phyloP scores from a whole-genome alignment of 2,329 filamentous ascomycete species.

The Ceratocystis cubensis region DNA sequence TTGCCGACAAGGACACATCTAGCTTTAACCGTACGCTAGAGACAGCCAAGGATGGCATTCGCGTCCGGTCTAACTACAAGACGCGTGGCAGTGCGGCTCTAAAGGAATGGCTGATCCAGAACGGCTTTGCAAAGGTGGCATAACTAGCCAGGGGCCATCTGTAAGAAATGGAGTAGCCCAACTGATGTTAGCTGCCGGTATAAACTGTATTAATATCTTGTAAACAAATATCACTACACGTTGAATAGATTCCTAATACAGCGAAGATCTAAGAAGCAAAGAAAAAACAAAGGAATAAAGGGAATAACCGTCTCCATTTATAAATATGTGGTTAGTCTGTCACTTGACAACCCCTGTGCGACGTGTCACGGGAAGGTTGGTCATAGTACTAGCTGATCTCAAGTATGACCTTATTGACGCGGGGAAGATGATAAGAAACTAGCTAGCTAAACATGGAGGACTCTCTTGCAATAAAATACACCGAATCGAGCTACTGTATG shows the following conservation, averaged over 20 bases:
- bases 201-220: slow-evolving; percentile 6
- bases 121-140: slow-evolving; percentile 32
- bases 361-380: too few relatives aligned
- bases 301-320: not conserved
- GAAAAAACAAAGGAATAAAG: not conserved
- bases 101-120: slow-evolving; percentile 62
- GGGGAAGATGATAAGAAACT: too few relatives aligned
- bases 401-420: too few relatives aligned
- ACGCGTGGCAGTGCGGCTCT: slow-evolving; percentile 60
- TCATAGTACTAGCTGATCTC: too few relatives aligned
- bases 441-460: too few relatives aligned
- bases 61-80: slow-evolving; percentile 70
- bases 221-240: not conserved
- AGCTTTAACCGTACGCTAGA: slow-evolving; percentile 77
- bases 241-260: not conserved
- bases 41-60: slow-evolving; percentile 75
- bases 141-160: not conserved
- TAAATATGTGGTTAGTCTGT: not conserved
- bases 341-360: too few relatives aligned
- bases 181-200: not conserved
- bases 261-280: too few relatives aligned
- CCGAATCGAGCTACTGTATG: too few relatives aligned
- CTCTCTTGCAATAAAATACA: too few relatives aligned
- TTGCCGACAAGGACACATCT: slow-evolving; percentile 70
- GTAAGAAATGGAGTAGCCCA: not conserved